Percentiles rank a stretch among this genome's conserved stretches.
These are phyloP conservation scores for Naganishia vaughanmartiniae DNA, from an alignment of 768 basidiomycete species.

Conservation along the genomic window DNA sequence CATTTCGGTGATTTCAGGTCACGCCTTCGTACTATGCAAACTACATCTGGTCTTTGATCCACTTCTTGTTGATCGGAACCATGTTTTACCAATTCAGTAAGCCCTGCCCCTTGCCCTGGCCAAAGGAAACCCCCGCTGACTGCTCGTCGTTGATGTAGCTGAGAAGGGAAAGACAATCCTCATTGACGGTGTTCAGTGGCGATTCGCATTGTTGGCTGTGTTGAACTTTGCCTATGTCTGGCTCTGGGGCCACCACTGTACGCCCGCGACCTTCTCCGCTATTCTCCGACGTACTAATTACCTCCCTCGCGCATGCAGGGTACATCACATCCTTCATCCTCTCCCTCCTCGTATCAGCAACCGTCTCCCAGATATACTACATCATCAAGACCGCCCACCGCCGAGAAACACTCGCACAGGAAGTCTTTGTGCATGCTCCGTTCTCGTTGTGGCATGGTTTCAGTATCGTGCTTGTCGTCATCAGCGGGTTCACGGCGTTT, in stretches of 20 bases:
- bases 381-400: constrained; percentile 81
- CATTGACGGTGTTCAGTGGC: constrained; percentile 84
- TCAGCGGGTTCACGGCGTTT: constrained; percentile 51
- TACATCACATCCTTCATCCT: constrained; percentile 72
- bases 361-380: constrained; percentile 86
- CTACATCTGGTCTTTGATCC: constrained; percentile 81
- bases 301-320: constrained; percentile 7
- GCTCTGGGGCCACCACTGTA: constrained; percentile 76
- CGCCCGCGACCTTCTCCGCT: constrained; percentile 12
- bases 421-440: constrained; percentile 88
- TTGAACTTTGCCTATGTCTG: constrained; percentile 87
- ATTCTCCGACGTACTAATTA: neutral
- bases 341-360: constrained; percentile 78
- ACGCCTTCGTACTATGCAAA: constrained; percentile 94
- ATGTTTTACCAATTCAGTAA: constrained; percentile 60
- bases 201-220: constrained; percentile 80
- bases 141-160: constrained; percentile 14
- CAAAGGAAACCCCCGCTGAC: neutral
- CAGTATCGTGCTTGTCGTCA: constrained; percentile 52
- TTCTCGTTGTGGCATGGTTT: constrained; percentile 90
- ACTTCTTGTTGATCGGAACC: constrained; percentile 83
- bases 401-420: constrained; percentile 66
- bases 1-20: constrained; percentile 48
- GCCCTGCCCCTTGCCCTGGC: neutral
- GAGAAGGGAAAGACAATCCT: constrained; percentile 68